phyloP scores from a whole-genome alignment of 805 yeast genomes.

The Tetrapisispora pingtungensis region DNA sequence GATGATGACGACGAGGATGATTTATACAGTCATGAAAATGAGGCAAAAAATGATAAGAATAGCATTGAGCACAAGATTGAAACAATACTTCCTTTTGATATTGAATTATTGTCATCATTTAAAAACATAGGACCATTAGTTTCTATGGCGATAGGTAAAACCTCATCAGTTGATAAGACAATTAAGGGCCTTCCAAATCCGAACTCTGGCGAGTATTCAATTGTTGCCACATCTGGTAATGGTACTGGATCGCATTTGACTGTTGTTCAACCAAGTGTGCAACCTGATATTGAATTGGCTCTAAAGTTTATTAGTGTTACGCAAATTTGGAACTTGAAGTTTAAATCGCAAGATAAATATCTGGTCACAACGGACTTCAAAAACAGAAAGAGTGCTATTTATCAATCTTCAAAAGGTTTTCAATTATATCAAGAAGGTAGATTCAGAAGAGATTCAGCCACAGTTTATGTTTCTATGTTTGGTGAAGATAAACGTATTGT shows the following conservation, averaged over 20 bases:
- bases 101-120: constrained; percentile 43
- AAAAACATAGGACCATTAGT: constrained; percentile 66
- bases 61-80: constrained; percentile 13
- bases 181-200: constrained; percentile 62
- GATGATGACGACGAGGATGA: constrained; percentile 26
- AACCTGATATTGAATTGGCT: constrained; percentile 58
- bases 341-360: constrained; percentile 40
- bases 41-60: constrained; percentile 15
- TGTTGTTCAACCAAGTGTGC: constrained; percentile 55
- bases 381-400: constrained; percentile 57
- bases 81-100: constrained; percentile 28
- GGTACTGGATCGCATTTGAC: constrained; percentile 45
- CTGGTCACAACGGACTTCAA: constrained; percentile 62
- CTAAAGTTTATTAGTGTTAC: constrained; percentile 63
- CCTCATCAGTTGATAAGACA: constrained; percentile 40
- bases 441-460: constrained; percentile 52
- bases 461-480: constrained; percentile 58
- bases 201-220: constrained; percentile 51
- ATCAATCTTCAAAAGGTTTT: constrained; percentile 52
- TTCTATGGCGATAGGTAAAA: constrained; percentile 54
- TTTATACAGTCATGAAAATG: constrained; percentile 18
- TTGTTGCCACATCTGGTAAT: constrained; percentile 63
- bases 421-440: constrained; percentile 50
- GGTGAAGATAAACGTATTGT: constrained; percentile 47
- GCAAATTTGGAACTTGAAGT: constrained; percentile 60